Conservation (phyloP, 371 early-diverging fungal species). For the Apophysomyces variabilis region DNA sequence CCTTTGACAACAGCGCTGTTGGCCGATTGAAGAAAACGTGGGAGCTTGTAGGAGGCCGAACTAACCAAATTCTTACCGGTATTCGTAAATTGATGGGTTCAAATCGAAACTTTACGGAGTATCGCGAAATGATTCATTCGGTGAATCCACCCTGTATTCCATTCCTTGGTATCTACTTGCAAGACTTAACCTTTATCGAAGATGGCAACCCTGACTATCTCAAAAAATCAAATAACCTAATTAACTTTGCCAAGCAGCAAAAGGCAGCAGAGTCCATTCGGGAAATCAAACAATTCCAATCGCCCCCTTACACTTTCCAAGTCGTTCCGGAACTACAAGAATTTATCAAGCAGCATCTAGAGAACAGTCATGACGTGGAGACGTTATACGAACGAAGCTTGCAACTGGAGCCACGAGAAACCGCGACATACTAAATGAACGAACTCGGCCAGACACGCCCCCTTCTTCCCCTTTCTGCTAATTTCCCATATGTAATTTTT, state of each 20-base stretch:
- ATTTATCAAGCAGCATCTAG: conserved; percentile 68
- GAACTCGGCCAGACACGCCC: neutral
- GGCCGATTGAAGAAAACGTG: conserved; percentile 88
- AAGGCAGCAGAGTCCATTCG: conserved; percentile 87
- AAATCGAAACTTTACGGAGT: conserved; percentile 85
- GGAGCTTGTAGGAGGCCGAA: conserved; percentile 58
- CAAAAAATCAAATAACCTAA: conserved; percentile 57
- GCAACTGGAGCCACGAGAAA: conserved; percentile 65
- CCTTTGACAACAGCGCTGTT: conserved; percentile 85
- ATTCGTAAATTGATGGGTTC: conserved; percentile 73
- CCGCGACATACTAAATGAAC: conserved; percentile 7
- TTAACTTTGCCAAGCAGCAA: conserved; percentile 90
- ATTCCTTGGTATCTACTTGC: conserved; percentile 85
- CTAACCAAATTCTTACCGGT: conserved; percentile 48
- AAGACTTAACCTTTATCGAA: conserved; percentile 92
- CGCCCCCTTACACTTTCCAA: conserved; percentile 76
- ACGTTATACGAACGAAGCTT: conserved; percentile 70
- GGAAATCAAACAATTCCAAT: conserved; percentile 90
- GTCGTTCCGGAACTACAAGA: conserved; percentile 79
- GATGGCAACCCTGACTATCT: conserved; percentile 88
- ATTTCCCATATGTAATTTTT: neutral
- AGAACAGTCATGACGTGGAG: conserved; percentile 61
- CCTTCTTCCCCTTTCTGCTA: conserved; percentile 4
- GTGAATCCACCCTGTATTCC: conserved; percentile 92
- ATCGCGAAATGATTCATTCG: conserved; percentile 83